These are phyloP conservation scores for Leccinum uliginosum DNA, from an alignment of 768 basidiomycete species.

Conservation along the genomic window DNA sequence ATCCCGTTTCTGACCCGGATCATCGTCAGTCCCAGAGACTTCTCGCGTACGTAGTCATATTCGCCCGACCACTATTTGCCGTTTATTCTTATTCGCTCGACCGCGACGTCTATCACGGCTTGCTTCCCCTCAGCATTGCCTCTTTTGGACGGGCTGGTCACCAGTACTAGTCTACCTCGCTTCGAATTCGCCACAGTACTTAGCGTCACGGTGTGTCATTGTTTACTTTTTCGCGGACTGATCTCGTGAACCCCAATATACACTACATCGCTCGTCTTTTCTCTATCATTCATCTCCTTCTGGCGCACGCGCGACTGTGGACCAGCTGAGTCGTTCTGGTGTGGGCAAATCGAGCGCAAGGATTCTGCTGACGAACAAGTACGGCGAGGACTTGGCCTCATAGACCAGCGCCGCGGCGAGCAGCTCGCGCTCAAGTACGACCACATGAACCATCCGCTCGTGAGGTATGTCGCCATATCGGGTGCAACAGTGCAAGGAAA, in stretches of 20 bases:
- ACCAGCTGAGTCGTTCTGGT: constrained; percentile 92
- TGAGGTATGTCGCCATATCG: constrained; percentile 92
- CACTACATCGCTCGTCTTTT: background rate
- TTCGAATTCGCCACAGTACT: no score
- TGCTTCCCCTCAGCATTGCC: no score
- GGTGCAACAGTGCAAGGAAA: constrained; percentile 76
- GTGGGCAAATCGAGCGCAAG: constrained; percentile 95
- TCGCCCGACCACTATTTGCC: no score
- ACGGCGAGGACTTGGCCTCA: constrained; percentile 96
- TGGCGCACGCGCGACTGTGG: constrained; percentile 95
- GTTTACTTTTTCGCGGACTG: constrained; percentile 14
- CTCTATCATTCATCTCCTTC: background rate
- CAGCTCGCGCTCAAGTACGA: constrained; percentile 93
- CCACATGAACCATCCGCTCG: constrained; percentile 94
- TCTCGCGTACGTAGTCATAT: no score
- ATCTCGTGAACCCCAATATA: no score
- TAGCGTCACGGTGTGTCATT: no score
- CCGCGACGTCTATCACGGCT: no score
- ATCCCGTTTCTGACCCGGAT: no score
- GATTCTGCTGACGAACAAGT: constrained; percentile 95
- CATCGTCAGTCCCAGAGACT: no score
- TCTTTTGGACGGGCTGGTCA: no score
- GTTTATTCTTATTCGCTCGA: no score
- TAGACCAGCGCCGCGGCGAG: constrained; percentile 98
- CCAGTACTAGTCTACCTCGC: no score